Base-by-base conservation (phyloP, 2,329 filamentous ascomycete genomes). In the Calonectria pauciramosa region DNA sequence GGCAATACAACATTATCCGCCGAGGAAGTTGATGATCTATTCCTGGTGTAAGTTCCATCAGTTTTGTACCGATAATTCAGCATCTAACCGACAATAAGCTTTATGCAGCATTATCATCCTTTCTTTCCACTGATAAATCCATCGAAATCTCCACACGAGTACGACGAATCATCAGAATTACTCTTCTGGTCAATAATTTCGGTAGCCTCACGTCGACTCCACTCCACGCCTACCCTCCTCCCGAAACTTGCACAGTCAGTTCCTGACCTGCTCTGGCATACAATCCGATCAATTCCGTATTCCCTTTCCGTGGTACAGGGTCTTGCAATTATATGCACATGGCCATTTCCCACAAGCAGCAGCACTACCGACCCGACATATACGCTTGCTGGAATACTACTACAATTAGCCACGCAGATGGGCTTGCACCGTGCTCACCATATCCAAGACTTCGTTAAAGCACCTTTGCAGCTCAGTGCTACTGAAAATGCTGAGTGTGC, bases 361-460 rank as follows among this genome's bases (percentile, higher is more conserved):
- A 77, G 76, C 64, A 51, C 75, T 26, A 68, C 76, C n/a, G 77
- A 82, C 71, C 68, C 79, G 1, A 81, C 79, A 4, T 82, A 76
- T 23, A 78, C 81, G 68, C 69, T 83, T 9, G 78, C 73, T 38
- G 79, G 80, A 23, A 65, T 80, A 11, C 82, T 83, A 80, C 76
- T 82, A 49, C 80, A 82, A 44, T 76, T 80, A 32, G 79, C 78
- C 18, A 77, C 77, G 7, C 80, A 82, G 54, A 81, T 79, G 67
- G 79, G 80, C 14, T 70, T 83, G 11, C 80, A 83, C 68, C 75
- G 77, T 18, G 77, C 79, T 4, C 64, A 72, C 2, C 69, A 78
- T 60, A 72, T 76, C 9, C 77, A 81, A 47, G 73, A 79, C 38
- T 79, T 80, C 38, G 47, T 63, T 2, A 76, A 71, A 30, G 75